Evolutionary conservation across 2,329 filamentous ascomycete species (phyloP), one percentile per base, ranked within the genome.

Genomic region (Paracoccidioides brasiliensis): DNA sequence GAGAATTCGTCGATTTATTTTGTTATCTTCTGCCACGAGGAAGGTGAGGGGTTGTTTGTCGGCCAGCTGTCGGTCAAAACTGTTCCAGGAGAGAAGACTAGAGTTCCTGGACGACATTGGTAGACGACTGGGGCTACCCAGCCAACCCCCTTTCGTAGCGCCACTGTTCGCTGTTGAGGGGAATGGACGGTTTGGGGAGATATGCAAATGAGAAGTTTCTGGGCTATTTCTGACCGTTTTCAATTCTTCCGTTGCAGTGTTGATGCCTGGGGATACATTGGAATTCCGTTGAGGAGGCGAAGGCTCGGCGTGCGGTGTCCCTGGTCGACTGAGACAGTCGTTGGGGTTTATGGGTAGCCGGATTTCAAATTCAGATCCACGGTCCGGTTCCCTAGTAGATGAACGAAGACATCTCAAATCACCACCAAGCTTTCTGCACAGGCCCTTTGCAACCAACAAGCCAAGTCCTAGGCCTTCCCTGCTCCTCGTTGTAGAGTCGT

Each of bases 21-120:
- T 79, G 67, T 88, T 88, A 68, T 88, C 84, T 69, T 88, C 84
- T 3, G 82, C 84, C 1, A 88, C 80, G 2, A 88, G 74, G 59
- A 88, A 83, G 8, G 78, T 84, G 7, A 87, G 74, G 0, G 84
- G 84, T 57, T 80, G 74, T 61, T 79, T 80, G 49, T 72, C 69
- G 3, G 79, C 81, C 3, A 86, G 74, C 12, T 78, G 74, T 46
- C 77, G 76, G 63, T 85, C 82, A 51, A 41, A 51, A 3, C 61
- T 51, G 52, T 68, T 63, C 49, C 61, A 35, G 8, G 53, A 32
- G 22, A 33, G 53, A 41, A 42, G 49, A n/a, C 38, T 15, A 28
- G 54, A 15, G 14, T n/a, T 35, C 12, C 53, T 40, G 3, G 42
- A 40, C 14, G 53, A 41, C 14, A 48, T 48, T n/a, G 52, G 44